Conservation (phyloP, 306 rosid genomes). For the Cercis canadensis region DNA sequence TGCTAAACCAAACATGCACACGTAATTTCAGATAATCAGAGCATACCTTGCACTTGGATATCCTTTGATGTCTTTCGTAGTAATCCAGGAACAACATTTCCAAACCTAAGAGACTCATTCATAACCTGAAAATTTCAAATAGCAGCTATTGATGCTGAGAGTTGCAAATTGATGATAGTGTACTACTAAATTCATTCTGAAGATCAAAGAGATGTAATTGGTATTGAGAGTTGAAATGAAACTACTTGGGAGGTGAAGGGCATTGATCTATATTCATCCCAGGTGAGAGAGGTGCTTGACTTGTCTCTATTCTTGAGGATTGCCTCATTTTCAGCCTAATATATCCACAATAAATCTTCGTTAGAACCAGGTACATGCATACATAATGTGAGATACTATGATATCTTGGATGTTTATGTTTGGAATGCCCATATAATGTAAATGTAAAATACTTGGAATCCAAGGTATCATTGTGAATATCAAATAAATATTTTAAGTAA, state of each 20-base stretch:
- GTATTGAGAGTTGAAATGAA: neutral
- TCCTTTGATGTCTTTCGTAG: slow-evolving; percentile 21
- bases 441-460: too few species aligned
- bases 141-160: too few species aligned
- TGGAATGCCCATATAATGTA: too few species aligned
- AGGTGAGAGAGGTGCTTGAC: slow-evolving; percentile 29
- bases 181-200: too few species aligned
- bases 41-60: slow-evolving; percentile 37
- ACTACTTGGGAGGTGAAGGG: slow-evolving; percentile 32
- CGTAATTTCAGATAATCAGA: neutral
- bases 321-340: slow-evolving; percentile 36
- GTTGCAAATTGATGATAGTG: neutral
- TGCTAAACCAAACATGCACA: too few species aligned
- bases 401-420: too few species aligned
- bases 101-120: slow-evolving; percentile 35
- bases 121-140: slow-evolving; percentile 33
- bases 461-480: too few species aligned
- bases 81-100: slow-evolving; percentile 24
- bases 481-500: too few species aligned
- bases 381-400: too few species aligned
- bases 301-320: slow-evolving; percentile 20
- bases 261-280: slow-evolving; percentile 47
- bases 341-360: neutral
- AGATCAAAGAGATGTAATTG: neutral
- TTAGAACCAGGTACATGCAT: too few species aligned